Conservation (phyloP, 2,329 filamentous ascomycete genomes). For the Colletotrichum lupini region DNA sequence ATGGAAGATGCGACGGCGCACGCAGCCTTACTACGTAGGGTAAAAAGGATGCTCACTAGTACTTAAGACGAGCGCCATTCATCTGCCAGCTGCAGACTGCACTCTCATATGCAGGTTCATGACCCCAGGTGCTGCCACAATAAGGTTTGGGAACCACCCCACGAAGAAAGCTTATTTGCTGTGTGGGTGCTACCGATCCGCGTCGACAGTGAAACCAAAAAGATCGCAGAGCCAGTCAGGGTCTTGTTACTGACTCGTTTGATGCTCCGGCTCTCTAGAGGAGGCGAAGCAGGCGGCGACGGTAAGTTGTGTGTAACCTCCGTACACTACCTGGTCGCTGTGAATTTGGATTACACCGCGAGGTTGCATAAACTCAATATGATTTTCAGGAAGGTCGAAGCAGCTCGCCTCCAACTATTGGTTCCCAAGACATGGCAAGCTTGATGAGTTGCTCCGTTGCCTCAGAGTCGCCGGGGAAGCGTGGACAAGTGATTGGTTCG, state of each 20-base stretch:
- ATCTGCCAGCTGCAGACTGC: background rate
- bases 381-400: background rate
- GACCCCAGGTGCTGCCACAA: background rate
- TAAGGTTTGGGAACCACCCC: constrained; percentile 12
- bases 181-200: background rate
- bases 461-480: background rate
- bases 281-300: background rate
- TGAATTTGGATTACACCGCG: background rate
- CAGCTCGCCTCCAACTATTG: background rate
- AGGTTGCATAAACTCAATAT: constrained; percentile 1
- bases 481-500: background rate
- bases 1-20: constrained; percentile 21
- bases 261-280: background rate
- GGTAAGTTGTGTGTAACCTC: background rate
- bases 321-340: background rate
- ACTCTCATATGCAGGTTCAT: background rate
- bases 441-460: background rate
- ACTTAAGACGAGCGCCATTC: constrained; percentile 16
- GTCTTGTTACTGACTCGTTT: constrained; percentile 19
- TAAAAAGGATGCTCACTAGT: background rate
- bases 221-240: background rate
- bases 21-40: no score
- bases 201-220: constrained; percentile 7
- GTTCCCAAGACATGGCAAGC: background rate
- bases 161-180: background rate